Conservation (phyloP, 1,284 basidiomycete genomes). For the Cryptococcus maquisensis region DNA sequence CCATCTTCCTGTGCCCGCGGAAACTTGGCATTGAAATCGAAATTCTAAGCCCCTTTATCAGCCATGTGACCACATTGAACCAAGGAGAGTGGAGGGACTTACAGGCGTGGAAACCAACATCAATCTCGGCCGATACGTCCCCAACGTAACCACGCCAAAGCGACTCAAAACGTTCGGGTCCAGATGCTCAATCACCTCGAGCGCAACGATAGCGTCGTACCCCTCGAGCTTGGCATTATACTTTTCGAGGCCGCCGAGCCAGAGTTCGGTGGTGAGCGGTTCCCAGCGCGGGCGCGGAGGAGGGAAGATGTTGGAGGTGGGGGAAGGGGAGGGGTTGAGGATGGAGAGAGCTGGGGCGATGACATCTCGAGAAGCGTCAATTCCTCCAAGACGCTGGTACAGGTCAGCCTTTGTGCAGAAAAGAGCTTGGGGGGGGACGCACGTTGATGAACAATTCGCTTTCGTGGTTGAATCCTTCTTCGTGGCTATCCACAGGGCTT, state of each 20-base stretch:
- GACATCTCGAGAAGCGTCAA: slow-evolving; percentile 41
- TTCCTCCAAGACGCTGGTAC: slow-evolving; percentile 40
- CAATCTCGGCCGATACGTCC: slow-evolving; percentile 72
- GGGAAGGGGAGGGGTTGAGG: slow-evolving; percentile 24
- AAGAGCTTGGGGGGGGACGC: slow-evolving; percentile 12
- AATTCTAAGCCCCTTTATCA: slow-evolving; percentile 27
- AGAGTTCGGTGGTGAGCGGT: slow-evolving; percentile 65
- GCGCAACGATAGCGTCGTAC: slow-evolving; percentile 76
- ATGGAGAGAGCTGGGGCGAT: slow-evolving; percentile 37
- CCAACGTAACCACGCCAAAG: slow-evolving; percentile 77
- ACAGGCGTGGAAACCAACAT: slow-evolving; percentile 80
- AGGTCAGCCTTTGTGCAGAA: background rate
- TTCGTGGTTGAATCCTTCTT: slow-evolving; percentile 10
- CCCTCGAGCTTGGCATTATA: slow-evolving; percentile 69
- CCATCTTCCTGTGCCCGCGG: slow-evolving; percentile 55
- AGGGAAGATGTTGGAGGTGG: slow-evolving; percentile 7
- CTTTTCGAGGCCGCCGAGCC: slow-evolving; percentile 73
- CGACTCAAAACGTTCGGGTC: slow-evolving; percentile 62
- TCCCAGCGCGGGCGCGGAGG: slow-evolving; percentile 61
- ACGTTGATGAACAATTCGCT: slow-evolving; percentile 42
- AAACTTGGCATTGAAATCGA: slow-evolving; percentile 77
- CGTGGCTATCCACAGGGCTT: slow-evolving; percentile 19
- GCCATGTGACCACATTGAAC: background rate
- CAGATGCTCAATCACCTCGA: slow-evolving; percentile 92
- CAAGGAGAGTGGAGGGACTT: slow-evolving; percentile 4